These are phyloP conservation scores for Raphanus sativus DNA, from an alignment of 345 rosid species.

Conservation along the genomic window DNA sequence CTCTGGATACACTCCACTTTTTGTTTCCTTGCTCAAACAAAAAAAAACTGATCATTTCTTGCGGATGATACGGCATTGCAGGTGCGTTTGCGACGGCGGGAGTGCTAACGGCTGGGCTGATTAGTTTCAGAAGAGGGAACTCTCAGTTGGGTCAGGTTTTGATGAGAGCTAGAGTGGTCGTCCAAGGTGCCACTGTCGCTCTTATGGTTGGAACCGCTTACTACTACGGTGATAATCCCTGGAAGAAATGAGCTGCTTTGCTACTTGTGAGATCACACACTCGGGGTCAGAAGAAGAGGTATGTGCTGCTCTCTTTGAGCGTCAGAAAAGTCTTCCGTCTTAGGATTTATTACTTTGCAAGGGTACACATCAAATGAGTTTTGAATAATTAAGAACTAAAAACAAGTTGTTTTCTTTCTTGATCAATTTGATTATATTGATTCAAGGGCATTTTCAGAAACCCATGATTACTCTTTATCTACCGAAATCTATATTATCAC, in stretches of 20 bases:
- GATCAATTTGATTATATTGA: slow-evolving; percentile 31
- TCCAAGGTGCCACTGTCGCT: slow-evolving; percentile 84
- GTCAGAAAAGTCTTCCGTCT: neutral
- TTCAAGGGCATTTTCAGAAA: neutral
- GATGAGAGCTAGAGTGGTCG: slow-evolving; percentile 85
- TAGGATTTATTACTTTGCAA: slow-evolving; percentile 17
- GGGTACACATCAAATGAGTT: slow-evolving; percentile 26
- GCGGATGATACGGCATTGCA: slow-evolving; percentile 31
- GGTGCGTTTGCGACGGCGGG: slow-evolving; percentile 95
- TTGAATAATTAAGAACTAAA: slow-evolving; percentile 17
- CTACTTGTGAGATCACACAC: too few species aligned
- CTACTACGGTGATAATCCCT: slow-evolving; percentile 86
- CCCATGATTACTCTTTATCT: neutral
- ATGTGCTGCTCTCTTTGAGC: slow-evolving; percentile 26
- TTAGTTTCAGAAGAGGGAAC: slow-evolving; percentile 78
- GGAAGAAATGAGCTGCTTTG: slow-evolving; percentile 47
- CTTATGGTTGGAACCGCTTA: slow-evolving; percentile 88
- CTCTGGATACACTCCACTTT: neutral
- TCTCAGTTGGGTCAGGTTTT: slow-evolving; percentile 68
- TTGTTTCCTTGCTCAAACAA: neutral
- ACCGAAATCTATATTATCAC: neutral
- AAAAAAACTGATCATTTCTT: neutral
- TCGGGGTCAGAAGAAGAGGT: neutral
- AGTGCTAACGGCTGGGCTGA: slow-evolving; percentile 93
- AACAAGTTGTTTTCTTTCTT: neutral